Percentiles rank a stretch among this genome's conserved stretches.
phyloP scores from a whole-genome alignment of 2,329 filamentous ascomycete genomes.

The Hypoxylon sp. region DNA sequence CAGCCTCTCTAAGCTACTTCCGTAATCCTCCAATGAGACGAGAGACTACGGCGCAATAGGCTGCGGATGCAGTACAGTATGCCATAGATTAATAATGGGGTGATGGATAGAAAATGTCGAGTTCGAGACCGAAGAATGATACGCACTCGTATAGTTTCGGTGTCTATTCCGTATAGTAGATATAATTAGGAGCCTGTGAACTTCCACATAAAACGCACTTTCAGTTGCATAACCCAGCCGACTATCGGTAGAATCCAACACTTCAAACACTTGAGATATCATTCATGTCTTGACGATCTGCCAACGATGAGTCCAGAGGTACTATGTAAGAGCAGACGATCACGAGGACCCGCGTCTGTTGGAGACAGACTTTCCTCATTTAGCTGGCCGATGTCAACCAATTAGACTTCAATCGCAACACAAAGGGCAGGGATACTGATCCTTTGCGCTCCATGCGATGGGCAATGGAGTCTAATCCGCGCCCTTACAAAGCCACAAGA shows the following conservation, averaged over 20 bases:
- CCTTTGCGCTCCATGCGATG: background rate
- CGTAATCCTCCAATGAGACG: conserved; percentile 19
- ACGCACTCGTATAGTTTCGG: background rate
- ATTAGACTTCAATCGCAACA: conserved; percentile 13
- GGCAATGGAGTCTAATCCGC: conserved; percentile 24
- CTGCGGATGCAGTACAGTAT: conserved; percentile 12
- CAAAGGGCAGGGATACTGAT: background rate
- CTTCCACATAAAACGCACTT: background rate
- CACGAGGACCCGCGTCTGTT: conserved; percentile 19
- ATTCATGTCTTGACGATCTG: background rate
- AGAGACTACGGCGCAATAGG: conserved; percentile 4
- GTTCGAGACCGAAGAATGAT: conserved; percentile 26
- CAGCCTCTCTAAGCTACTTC: conserved; percentile 15
- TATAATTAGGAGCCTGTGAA: background rate
- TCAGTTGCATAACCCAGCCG: background rate
- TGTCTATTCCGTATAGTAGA: no score
- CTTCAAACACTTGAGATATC: background rate
- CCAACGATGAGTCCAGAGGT: background rate
- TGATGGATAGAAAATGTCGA: conserved; percentile 11
- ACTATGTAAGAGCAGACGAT: conserved; percentile 10
- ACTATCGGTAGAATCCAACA: background rate
- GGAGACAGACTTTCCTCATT: conserved; percentile 25
- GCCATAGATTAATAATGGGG: conserved; percentile 29
- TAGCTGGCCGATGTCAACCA: conserved; percentile 31
- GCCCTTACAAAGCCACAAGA: conserved; percentile 23